These are phyloP conservation scores for Astragalus membranaceus DNA, from an alignment of 306 rosid species.

Conservation along the genomic window DNA sequence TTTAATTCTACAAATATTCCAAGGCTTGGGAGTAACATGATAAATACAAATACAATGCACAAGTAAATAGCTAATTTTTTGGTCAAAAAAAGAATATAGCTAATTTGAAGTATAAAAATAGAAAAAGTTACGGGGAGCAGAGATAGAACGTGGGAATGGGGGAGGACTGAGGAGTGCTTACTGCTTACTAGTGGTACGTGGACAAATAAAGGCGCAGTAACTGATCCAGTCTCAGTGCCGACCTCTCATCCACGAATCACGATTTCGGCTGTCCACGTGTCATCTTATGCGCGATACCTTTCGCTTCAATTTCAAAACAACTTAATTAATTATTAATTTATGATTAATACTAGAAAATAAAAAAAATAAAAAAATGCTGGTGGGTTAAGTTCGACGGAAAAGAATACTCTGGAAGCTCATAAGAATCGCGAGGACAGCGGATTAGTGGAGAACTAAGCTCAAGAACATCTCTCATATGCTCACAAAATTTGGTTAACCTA, in stretches of 20 bases:
- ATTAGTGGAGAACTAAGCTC: slow-evolving; percentile 10
- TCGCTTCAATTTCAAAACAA: slow-evolving; percentile 1
- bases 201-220: slow-evolving; percentile 39
- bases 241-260: slow-evolving; percentile 79
- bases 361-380: neutral
- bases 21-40: no score
- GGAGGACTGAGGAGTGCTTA: no score
- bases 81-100: no score
- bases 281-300: slow-evolving; percentile 28
- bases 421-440: slow-evolving; percentile 7
- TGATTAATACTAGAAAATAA: neutral
- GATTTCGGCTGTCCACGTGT: slow-evolving; percentile 70
- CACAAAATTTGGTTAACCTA: neutral
- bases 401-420: slow-evolving; percentile 35
- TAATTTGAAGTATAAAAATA: no score
- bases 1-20: no score
- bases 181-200: neutral
- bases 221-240: slow-evolving; percentile 54
- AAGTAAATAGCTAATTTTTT: no score
- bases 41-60: no score
- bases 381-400: neutral
- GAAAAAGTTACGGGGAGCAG: no score
- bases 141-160: no score
- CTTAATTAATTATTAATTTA: slow-evolving; percentile 9
- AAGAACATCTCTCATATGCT: neutral